Conservation (phyloP, 768 basidiomycete genomes). For the Pilatotrama ljubarskyi region DNA sequence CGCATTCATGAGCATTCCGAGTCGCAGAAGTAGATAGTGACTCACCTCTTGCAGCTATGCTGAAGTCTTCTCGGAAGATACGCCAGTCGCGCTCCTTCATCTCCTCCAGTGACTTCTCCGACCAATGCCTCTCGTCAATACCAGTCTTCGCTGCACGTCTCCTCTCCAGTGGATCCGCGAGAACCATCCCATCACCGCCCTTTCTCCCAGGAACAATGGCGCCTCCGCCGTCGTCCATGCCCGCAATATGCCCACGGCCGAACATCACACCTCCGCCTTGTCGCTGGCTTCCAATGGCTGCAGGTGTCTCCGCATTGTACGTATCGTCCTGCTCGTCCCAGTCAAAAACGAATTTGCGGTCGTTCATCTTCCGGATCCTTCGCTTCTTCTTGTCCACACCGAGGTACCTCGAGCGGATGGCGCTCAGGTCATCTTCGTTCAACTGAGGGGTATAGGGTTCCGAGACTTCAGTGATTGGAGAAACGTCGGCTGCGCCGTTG, state of each 20-base stretch:
- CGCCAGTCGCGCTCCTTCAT: conserved; percentile 99
- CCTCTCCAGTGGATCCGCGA: conserved; percentile 82
- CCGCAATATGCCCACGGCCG: conserved; percentile 79
- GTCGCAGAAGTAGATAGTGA: neutral
- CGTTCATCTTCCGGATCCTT: conserved; percentile 91
- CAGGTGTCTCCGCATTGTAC: conserved; percentile 72
- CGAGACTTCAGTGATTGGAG: conserved; percentile 38
- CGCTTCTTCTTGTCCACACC: conserved; percentile 94
- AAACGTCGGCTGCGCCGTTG: conserved; percentile 16
- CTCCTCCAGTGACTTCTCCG: conserved; percentile 86
- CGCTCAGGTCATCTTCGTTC: conserved; percentile 77
- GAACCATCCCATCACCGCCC: conserved; percentile 43
- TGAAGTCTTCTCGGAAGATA: conserved; percentile 98
- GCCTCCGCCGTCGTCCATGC: conserved; percentile 80
- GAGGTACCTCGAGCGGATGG: conserved; percentile 90
- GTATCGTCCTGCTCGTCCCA: conserved; percentile 99
- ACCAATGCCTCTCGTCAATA: conserved; percentile 96
- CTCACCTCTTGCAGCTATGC: conserved; percentile 86
- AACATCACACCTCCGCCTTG: conserved; percentile 90
- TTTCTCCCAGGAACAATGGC: conserved; percentile 36
- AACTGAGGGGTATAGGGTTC: conserved; percentile 58
- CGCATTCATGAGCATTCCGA: conserved; percentile 1
- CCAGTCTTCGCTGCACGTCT: conserved; percentile 78
- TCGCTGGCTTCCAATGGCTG: conserved; percentile 65
- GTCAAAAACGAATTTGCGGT: conserved; percentile 98